Percentiles rank a stretch among this genome's conserved stretches.
Evolutionary conservation across 306 rosid species (phyloP).

Genomic region (Carpinus viminea): DNA sequence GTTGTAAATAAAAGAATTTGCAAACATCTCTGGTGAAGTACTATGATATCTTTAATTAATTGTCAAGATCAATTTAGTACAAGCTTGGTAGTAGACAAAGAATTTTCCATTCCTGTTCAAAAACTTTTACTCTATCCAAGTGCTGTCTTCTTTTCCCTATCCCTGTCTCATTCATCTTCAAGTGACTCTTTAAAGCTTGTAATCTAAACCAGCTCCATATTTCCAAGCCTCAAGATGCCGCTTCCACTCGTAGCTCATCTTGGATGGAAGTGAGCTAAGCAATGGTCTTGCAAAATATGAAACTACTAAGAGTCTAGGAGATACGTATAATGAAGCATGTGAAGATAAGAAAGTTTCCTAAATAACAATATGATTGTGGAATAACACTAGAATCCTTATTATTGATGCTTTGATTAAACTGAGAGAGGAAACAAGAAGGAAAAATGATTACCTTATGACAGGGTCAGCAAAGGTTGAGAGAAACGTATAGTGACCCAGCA

Average conservation of each 20-base stretch:
- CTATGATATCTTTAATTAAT: not conserved
- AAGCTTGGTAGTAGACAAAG: not conserved
- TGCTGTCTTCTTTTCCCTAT: not conserved
- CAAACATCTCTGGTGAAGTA: not conserved
- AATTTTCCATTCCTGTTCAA: not conserved
- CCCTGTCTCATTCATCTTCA: conserved; percentile 3
- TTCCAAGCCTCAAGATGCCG: conserved; percentile 90
- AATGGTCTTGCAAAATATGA: conserved; percentile 51
- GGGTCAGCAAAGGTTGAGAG: conserved; percentile 76
- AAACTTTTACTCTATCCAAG: not conserved
- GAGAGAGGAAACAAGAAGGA: conserved; percentile 1
- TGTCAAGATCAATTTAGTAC: not conserved
- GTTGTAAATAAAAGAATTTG: not conserved
- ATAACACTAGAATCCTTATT: not conserved
- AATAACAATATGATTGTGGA: conserved; percentile 4
- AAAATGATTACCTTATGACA: conserved; percentile 56
- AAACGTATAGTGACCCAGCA: conserved; percentile 79
- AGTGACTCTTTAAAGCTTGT: conserved; percentile 49
- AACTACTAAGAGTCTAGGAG: conserved; percentile 21
- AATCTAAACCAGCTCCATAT: conserved; percentile 95
- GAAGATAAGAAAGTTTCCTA: not conserved
- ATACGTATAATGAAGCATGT: not conserved
- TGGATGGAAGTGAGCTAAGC: conserved; percentile 52
- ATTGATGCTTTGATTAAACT: not conserved
- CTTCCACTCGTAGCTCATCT: conserved; percentile 67